Base-by-base conservation (phyloP, 2,329 filamentous ascomycete genomes). In the Xylaria sp. region DNA sequence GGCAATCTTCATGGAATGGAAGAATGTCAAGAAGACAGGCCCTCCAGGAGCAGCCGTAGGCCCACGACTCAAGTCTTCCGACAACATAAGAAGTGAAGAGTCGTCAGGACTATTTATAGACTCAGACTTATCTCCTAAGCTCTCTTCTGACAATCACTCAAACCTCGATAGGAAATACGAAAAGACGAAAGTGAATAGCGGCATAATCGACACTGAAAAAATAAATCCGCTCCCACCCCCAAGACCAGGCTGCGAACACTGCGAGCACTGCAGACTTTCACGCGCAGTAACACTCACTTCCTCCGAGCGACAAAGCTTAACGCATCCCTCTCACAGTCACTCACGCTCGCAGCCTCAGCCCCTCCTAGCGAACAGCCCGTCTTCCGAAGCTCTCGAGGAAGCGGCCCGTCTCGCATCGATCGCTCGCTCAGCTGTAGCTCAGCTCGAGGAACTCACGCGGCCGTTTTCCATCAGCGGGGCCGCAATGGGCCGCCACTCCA, bases 1-100 rank as follows among this genome's bases (percentile, higher is more conserved):
- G 1, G 81, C 84, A 0, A 72, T 84, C 9, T 81, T 82, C 54
- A 83, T 90, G 68, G 84, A 90, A 78, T 90, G 88, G 88, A 88
- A 84, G 76, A 86, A 81, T 69, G 84, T 89, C 69, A 89, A 88
- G 80, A 83, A 82, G 61, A 71, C 62, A 6, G 70, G 73, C 9
- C 56, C 69, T 55, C 47, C 69, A 9, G 64, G 34, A 12, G 19
- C 60, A 59, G 50, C 53, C 17, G 8, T 58, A 62, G 55, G 54
- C 11, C n/a, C 50, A 45, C 55, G 17, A 42, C 48, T 17, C 9
- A 64, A 39, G 12, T 17, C 54, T 6, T 14, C 61, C 9, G 54
- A 66, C 39, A 54, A 60, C 11, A 42, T 57, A 17, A 32, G 9
- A 32, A 58, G 54, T 51, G 67, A 65, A 34, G 55, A 57, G 24